Evolutionary conservation across 352 stramenopile genomes (phyloP).

Genomic region (Aphanomyces invadans): DNA sequence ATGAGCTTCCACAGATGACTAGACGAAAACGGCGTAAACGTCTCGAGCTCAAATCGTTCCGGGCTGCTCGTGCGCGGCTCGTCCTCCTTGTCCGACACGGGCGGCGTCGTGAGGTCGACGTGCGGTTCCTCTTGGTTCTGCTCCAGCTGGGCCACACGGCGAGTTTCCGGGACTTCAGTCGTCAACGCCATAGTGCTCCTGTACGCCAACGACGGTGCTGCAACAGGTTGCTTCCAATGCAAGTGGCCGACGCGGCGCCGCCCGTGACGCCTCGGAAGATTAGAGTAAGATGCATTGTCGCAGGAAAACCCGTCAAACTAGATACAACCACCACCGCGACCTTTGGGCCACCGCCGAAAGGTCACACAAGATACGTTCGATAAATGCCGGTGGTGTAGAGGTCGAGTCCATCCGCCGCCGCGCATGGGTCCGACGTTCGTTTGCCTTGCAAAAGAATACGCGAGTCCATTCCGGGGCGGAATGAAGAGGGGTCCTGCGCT

Average conservation of each 20-base stretch:
- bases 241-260: neutral
- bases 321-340: neutral
- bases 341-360: neutral
- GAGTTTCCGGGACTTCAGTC: too few species aligned
- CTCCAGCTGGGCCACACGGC: neutral
- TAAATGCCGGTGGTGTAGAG: too few species aligned
- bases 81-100: slow-evolving; percentile 35
- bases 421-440: too few species aligned
- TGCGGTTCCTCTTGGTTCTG: neutral
- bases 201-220: too few species aligned
- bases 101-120: neutral
- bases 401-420: neutral
- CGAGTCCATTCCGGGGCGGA: too few species aligned
- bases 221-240: neutral
- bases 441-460: too few species aligned
- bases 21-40: slow-evolving; percentile 82
- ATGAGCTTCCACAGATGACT: slow-evolving; percentile 92
- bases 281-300: neutral
- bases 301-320: neutral
- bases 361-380: neutral
- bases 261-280: neutral
- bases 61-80: slow-evolving; percentile 33
- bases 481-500: too few species aligned
- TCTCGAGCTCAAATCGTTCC: slow-evolving; percentile 76
- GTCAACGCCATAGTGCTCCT: neutral